phyloP scores from a whole-genome alignment of 345 rosid species.

The Citrus glauca region DNA sequence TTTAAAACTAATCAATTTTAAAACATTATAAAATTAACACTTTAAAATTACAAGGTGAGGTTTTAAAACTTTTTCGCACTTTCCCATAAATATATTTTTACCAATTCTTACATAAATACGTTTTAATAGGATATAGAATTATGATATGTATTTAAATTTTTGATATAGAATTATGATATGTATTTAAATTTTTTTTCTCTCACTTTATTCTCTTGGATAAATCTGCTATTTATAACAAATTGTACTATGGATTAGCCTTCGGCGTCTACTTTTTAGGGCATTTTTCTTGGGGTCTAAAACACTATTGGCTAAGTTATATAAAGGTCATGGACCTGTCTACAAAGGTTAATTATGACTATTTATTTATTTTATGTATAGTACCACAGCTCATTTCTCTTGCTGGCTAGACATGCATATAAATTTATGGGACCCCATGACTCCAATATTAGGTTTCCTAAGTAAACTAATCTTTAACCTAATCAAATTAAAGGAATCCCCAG shows the following conservation, averaged over 20 bases:
- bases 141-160: too few species aligned
- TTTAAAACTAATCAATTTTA: too few species aligned
- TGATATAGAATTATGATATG: too few species aligned
- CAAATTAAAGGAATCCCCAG: conserved; percentile 7
- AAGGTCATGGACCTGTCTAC: too few species aligned
- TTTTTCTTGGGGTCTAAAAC: background rate
- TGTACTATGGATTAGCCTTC: background rate
- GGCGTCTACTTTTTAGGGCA: background rate
- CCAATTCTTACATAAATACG: too few species aligned
- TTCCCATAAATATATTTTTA: too few species aligned
- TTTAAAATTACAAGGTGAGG: too few species aligned
- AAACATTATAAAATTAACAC: too few species aligned
- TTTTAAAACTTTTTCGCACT: too few species aligned
- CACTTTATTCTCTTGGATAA: background rate
- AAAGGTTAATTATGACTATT: too few species aligned
- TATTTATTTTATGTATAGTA: background rate
- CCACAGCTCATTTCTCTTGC: background rate
- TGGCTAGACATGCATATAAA: background rate
- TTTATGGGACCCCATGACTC: background rate
- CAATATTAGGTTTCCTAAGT: background rate
- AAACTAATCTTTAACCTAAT: background rate
- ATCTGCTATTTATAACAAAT: background rate
- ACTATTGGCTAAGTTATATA: background rate
- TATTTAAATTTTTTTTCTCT: too few species aligned
- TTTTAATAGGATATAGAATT: background rate